Evolutionary conservation across 2,329 filamentous ascomycete species (phyloP).

Genomic region (Teratosphaeria nubilosa): DNA sequence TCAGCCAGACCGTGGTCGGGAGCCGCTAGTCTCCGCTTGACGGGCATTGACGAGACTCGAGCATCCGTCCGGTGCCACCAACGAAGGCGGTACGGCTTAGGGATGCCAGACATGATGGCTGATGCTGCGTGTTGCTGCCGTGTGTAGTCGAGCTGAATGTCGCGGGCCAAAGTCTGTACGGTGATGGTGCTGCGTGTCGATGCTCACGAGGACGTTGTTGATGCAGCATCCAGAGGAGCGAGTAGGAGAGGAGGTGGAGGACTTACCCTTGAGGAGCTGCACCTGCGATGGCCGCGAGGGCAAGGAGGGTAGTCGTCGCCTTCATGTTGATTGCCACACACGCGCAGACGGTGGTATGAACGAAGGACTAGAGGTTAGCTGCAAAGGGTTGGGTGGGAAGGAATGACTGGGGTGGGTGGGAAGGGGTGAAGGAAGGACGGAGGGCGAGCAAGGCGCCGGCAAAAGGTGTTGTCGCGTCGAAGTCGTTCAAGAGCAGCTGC

Average conservation of each 20-base stretch:
- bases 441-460: background rate
- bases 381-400: conserved; percentile 9
- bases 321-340: conserved; percentile 7
- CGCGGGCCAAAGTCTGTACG: background rate
- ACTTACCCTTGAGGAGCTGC: background rate
- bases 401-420: conserved; percentile 18
- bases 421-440: conserved; percentile 4
- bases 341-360: background rate
- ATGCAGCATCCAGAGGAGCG: background rate
- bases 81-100: background rate
- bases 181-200: background rate
- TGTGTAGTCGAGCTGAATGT: background rate
- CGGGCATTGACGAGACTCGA: background rate
- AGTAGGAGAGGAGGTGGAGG: background rate
- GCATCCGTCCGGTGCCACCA: background rate
- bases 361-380: conserved; percentile 1
- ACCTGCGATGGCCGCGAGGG: conserved; percentile 6
- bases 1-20: background rate
- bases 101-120: background rate
- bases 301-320: conserved; percentile 1
- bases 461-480: conserved; percentile 1
- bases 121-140: background rate
- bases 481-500: background rate
- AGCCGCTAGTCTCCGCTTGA: background rate
- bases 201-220: background rate